Conservation (phyloP, 495 filamentous ascomycete species). For the Schizothecium vesticola region DNA sequence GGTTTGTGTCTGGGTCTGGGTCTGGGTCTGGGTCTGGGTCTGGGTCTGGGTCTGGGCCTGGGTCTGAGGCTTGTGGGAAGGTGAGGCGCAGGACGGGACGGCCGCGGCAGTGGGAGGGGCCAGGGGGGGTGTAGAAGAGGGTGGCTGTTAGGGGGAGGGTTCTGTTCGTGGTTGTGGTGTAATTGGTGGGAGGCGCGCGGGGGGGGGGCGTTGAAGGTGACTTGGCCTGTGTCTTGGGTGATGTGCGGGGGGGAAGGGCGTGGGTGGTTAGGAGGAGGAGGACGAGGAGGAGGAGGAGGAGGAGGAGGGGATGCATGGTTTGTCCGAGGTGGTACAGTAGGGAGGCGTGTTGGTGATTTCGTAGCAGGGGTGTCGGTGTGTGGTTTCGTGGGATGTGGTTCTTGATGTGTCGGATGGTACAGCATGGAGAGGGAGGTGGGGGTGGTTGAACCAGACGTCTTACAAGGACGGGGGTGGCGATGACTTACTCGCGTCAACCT, state of each 20-base stretch:
- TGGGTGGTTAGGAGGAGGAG: background rate
- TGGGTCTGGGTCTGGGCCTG: too few relatives aligned
- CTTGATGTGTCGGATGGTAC: background rate
- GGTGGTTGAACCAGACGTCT: background rate
- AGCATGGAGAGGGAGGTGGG: background rate
- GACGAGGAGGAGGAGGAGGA: slow-evolving; percentile 2
- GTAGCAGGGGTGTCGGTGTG: background rate
- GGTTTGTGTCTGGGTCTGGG: slow-evolving; percentile 1
- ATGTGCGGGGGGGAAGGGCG: slow-evolving; percentile 13
- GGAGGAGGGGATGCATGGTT: background rate
- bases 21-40: too few relatives aligned
- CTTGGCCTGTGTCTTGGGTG: slow-evolving; percentile 29
- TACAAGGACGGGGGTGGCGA: background rate
- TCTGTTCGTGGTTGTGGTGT: slow-evolving; percentile 16
- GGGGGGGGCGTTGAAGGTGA: slow-evolving; percentile 30
- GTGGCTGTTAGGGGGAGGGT: slow-evolving; percentile 29
- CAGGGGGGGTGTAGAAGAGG: slow-evolving; percentile 35
- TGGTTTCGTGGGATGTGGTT: background rate
- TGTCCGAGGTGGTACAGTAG: background rate
- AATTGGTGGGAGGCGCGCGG: slow-evolving; percentile 9
- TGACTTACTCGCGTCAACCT: background rate
- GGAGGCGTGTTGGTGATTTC: background rate
- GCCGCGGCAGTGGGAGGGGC: slow-evolving; percentile 35
- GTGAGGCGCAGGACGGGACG: slow-evolving; percentile 21
- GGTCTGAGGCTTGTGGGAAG: slow-evolving; percentile 11